Conservation (phyloP, 208 protist genomes). For the Trichomonas gallinae region DNA sequence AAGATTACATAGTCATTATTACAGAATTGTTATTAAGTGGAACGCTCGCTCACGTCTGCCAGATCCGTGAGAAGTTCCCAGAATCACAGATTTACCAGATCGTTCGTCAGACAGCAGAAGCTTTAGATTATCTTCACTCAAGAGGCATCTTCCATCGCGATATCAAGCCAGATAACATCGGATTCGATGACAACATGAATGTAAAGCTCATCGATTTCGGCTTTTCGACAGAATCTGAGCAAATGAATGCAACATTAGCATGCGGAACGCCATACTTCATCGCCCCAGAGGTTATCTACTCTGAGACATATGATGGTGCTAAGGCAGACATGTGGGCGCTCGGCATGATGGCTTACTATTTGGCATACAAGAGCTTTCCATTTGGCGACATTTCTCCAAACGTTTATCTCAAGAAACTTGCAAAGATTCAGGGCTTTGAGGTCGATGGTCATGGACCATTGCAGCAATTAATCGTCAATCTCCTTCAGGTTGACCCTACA, state of each 20-base stretch:
- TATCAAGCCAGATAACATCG: conserved; percentile 38
- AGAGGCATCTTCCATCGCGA: conserved; percentile 35
- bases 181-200: conserved; percentile 28
- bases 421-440: background rate
- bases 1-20: background rate
- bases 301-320: conserved; percentile 32
- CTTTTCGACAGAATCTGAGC: background rate
- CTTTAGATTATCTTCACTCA: conserved; percentile 29
- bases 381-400: background rate
- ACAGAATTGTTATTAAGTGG: background rate
- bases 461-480: background rate
- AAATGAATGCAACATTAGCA: background rate
- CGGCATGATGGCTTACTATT: conserved; percentile 44
- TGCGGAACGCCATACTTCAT: conserved; percentile 50
- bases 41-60: background rate
- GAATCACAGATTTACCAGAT: background rate
- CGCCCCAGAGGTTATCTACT: conserved; percentile 44
- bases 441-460: background rate
- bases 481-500: background rate
- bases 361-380: background rate
- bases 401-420: background rate
- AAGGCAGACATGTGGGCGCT: conserved; percentile 52
- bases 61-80: background rate
- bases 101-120: background rate
- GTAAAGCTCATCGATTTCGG: conserved; percentile 46